Evolutionary conservation across 768 basidiomycete genomes (phyloP).

Genomic region (Gyrodon lividus): DNA sequence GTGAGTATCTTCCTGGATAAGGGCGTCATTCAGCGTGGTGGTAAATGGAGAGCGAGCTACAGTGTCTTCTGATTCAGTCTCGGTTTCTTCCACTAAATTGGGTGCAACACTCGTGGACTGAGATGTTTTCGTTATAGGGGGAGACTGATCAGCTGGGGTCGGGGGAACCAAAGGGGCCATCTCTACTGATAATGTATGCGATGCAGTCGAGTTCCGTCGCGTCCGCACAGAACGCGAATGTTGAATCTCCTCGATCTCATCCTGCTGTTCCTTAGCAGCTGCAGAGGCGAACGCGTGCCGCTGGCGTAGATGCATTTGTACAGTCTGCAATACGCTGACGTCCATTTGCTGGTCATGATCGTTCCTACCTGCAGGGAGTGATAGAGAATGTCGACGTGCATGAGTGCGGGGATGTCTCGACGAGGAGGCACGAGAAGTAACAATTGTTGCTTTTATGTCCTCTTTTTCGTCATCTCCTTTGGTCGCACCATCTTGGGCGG

Average conservation of each 20-base stretch:
- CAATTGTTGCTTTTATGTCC: slow-evolving; percentile 39
- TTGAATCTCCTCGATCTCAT: slow-evolving; percentile 14
- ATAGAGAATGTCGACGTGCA: slow-evolving; percentile 59
- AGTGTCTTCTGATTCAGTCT: slow-evolving; percentile 11
- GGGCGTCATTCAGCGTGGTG: slow-evolving; percentile 18
- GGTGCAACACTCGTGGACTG: not conserved
- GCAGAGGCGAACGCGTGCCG: slow-evolving; percentile 53
- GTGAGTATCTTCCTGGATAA: slow-evolving; percentile 8
- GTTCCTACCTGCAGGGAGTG: slow-evolving; percentile 42
- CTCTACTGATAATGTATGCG: slow-evolving; percentile 23
- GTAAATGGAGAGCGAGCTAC: slow-evolving; percentile 20
- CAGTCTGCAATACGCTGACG: slow-evolving; percentile 55
- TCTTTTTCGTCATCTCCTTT: slow-evolving; percentile 59
- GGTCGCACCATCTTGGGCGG: slow-evolving; percentile 49
- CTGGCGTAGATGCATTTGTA: slow-evolving; percentile 62
- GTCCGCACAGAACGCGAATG: slow-evolving; percentile 33
- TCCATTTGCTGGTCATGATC: slow-evolving; percentile 38
- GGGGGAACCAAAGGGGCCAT: slow-evolving; percentile 19
- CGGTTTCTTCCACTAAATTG: slow-evolving; percentile 28
- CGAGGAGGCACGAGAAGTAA: slow-evolving; percentile 26
- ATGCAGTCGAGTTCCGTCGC: slow-evolving; percentile 51
- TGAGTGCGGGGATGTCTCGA: slow-evolving; percentile 44
- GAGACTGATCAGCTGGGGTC: slow-evolving; percentile 9
- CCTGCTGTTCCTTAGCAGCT: slow-evolving; percentile 15
- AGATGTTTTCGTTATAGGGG: not conserved